A percentile compares a stretch with the other conserved stretches of the same genome.
Conservation (phyloP, 169 alveolate genomes). For the Eimeria sp. region DNA sequence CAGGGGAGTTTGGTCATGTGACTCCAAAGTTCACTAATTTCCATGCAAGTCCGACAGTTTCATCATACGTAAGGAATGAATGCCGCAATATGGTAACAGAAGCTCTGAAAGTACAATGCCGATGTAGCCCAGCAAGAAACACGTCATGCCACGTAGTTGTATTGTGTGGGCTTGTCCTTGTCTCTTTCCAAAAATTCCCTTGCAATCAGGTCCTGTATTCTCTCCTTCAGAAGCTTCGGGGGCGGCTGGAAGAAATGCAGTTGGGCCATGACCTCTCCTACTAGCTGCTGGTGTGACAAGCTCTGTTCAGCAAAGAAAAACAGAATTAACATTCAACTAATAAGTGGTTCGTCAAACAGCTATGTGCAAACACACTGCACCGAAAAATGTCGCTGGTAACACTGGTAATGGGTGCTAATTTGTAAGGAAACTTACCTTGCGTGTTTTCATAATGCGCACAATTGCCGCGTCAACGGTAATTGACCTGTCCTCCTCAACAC, state of each 20-base stretch:
- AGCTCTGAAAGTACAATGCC: background rate
- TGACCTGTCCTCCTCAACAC: constrained; percentile 93
- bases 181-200: constrained; percentile 93
- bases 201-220: constrained; percentile 92
- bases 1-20: background rate
- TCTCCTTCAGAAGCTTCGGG: constrained; percentile 89
- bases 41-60: background rate
- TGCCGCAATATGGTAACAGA: background rate
- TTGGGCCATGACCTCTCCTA: constrained; percentile 86
- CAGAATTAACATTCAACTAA: background rate
- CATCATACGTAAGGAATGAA: background rate
- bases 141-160: constrained; percentile 87
- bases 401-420: background rate
- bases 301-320: constrained; percentile 55
- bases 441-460: constrained; percentile 95
- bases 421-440: constrained; percentile 82
- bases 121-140: background rate
- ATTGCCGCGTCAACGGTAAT: constrained; percentile 96
- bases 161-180: constrained; percentile 86
- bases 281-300: constrained; percentile 87
- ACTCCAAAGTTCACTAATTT: background rate
- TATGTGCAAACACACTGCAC: background rate
- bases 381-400: background rate
- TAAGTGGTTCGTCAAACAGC: background rate
- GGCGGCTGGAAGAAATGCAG: constrained; percentile 88